These are phyloP conservation scores for Suhomyces atakaporum DNA, from an alignment of 1,139 yeast species.

Conservation along the genomic window DNA sequence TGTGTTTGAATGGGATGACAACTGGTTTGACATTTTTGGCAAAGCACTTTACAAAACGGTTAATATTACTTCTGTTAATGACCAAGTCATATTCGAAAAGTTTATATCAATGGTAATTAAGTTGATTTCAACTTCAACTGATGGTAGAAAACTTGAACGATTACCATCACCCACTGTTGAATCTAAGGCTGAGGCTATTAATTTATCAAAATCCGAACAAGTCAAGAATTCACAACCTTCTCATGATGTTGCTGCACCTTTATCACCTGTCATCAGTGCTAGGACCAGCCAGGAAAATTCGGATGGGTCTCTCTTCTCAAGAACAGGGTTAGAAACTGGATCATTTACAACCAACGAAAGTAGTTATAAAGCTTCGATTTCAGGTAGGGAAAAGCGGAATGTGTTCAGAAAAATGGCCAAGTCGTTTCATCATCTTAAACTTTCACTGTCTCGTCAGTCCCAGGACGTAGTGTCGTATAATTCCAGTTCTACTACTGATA, in stretches of 20 bases:
- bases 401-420: background rate
- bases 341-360: background rate
- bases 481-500: background rate
- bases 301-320: background rate
- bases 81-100: background rate
- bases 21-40: background rate
- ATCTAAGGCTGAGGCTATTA: no score
- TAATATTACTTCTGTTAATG: background rate
- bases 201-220: no score
- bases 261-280: background rate
- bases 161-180: constrained; percentile 1
- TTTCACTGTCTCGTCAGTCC: background rate
- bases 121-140: background rate
- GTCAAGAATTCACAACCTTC: no score
- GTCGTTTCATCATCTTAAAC: background rate
- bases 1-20: background rate
- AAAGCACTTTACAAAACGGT: background rate
- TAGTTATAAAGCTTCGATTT: background rate
- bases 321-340: background rate
- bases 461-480: background rate
- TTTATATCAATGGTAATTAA: background rate
- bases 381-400: background rate
- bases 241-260: background rate
- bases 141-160: background rate
- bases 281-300: background rate